Evolutionary conservation across 257 asterid species (phyloP).

Genomic region (Ehretia macrophylla): DNA sequence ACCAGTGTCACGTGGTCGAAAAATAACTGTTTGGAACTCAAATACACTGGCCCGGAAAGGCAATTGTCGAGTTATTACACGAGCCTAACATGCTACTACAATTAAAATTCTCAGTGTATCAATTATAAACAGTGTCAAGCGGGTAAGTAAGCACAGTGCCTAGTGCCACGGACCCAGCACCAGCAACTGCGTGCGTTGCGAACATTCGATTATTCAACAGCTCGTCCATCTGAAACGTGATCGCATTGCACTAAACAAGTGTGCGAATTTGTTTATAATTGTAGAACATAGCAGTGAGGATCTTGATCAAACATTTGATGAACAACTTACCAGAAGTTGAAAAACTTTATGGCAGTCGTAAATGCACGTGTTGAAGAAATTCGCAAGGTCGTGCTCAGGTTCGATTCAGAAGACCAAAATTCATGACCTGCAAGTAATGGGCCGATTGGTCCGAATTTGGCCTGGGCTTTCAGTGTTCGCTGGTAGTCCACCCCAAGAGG

Average conservation of each 20-base stretch:
- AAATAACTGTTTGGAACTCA: too few relatives aligned
- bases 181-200: constrained; percentile 66
- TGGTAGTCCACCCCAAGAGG: too few relatives aligned
- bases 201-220: constrained; percentile 47
- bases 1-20: too few relatives aligned
- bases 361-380: not conserved
- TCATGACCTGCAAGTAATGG: not conserved
- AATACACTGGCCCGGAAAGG: not conserved
- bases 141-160: constrained; percentile 71
- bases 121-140: constrained; percentile 47
- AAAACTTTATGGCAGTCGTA: too few relatives aligned
- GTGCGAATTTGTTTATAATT: too few relatives aligned
- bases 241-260: not conserved
- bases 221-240: constrained; percentile 53
- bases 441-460: not conserved
- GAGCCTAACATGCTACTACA: not conserved
- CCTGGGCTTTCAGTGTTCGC: too few relatives aligned
- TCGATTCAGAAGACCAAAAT: too few relatives aligned
- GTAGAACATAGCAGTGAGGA: not conserved
- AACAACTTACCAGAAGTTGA: not conserved
- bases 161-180: constrained; percentile 58
- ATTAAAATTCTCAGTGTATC: too few relatives aligned
- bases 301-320: constrained; percentile 23
- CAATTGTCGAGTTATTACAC: not conserved
- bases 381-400: not conserved